Evolutionary conservation across 192 early-diverging fungal genomes (phyloP).

Genomic region (Umbelopsis sp.): DNA sequence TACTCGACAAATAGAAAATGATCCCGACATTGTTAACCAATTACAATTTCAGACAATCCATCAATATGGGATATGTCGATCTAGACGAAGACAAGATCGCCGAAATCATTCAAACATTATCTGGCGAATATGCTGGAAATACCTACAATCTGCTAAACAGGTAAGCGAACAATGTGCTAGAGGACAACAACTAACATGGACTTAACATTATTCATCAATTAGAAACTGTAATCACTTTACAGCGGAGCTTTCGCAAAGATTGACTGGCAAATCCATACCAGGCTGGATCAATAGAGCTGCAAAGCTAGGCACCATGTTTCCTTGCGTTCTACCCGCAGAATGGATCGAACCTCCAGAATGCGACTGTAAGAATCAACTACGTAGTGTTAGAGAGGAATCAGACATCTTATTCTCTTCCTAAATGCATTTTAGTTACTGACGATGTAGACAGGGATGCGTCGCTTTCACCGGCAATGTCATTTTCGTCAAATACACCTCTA

Average conservation of each 20-base stretch:
- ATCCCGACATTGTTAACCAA: too few species aligned
- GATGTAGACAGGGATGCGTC: not conserved
- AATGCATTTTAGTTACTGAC: not conserved
- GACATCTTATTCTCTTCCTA: not conserved
- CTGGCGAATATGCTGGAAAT: conserved; percentile 34
- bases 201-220: not conserved
- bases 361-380: not conserved
- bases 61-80: conserved; percentile 31
- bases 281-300: conserved; percentile 43
- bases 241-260: conserved; percentile 27
- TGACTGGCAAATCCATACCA: conserved; percentile 25
- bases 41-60: conserved; percentile 1
- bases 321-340: conserved; percentile 40
- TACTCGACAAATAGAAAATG: too few species aligned
- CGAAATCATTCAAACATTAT: conserved; percentile 20
- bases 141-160: conserved; percentile 38
- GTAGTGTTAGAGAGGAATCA: not conserved
- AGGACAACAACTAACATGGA: not conserved
- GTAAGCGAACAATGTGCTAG: not conserved
- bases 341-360: conserved; percentile 41
- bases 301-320: conserved; percentile 40
- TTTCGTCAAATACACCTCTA: conserved; percentile 2
- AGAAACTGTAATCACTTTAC: conserved; percentile 46
- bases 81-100: conserved; percentile 25
- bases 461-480: conserved; percentile 8